Evolutionary conservation across 306 rosid genomes (phyloP), one percentile per base, ranked within the genome.

Genomic region (Malus orientalis): DNA sequence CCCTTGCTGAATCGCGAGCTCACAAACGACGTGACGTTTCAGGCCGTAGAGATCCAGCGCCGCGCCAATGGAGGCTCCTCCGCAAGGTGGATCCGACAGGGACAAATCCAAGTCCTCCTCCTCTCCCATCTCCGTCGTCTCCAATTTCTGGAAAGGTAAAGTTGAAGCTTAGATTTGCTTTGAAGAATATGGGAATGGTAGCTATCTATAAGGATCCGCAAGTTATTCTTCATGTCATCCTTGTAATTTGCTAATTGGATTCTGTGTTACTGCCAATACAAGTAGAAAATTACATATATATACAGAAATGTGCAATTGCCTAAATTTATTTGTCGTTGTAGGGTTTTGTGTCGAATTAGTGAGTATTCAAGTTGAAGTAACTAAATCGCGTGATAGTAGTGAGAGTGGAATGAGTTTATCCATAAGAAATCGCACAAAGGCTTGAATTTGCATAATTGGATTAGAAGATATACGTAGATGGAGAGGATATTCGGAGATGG

Each of bases 111-210:
- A 63, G 78, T 73, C 91, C 7, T 70, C 96, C 10, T 70, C 90
- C 83, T 91, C 97, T 84, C 94, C 98, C 67, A 82, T 88, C 79
- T 81, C 97, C 61, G 89, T 88, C 68, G 89, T 94, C 80, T 44
- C 47, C 47, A 44, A 44, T 44, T 44, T 44, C 4, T 40, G 11
- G 44, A 40, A 40, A 40, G 44, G 44, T 7, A 40, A 1, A 40
- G 11, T 44, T 44, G 47, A 44, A 44, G 47, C 47, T 44, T 44
- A 44, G 14, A 44, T 44, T 44, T 44, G 1, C 47, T 44, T 44
- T 44, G 47, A 44, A 44, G 47, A 44, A 44, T 44, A 44, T 44
- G 14, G 4, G 47, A 11, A 44, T 44, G 47, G 47, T 44, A 44
- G 47, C 47, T 44, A 44, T 11, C 14, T 44, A 44, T 11, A 44